Evolutionary conservation across 2,329 filamentous ascomycete species (phyloP), one percentile per base, ranked within the genome.

Genomic region (Arthrobotrys sphaeroides): DNA sequence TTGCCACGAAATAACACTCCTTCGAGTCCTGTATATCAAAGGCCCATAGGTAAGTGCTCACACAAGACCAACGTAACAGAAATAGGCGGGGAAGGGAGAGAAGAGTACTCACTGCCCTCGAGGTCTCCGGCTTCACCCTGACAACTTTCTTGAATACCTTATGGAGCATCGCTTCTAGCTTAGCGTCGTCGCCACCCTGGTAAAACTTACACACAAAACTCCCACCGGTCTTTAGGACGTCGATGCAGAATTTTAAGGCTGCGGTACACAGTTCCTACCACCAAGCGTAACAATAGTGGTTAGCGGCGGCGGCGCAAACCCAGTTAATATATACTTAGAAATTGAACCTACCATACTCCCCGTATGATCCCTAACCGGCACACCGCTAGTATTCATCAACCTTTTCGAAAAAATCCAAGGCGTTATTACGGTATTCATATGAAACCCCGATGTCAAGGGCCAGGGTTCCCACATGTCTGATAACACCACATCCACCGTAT

Each of bases 381-480:
- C 91, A 68, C 95, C 95, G 84, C 91, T 97, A 80, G 94, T 97
- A 84, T 99, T 99, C 93, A 97, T 97, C 90, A 99, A 91, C 95
- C 95, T 99, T 87, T 84, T 51, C 24, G 57, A 55, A 55, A 55
- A 38, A 1, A n/a, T n/a, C 89, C 96, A 95, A 78, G 93, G 93
- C 88, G 95, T 91, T 94, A 88, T 97, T 87, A 86, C 90, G 96
- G 85, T 89, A 93, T 85, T 91, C 90, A 85, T 88, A 90, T 85
- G 72, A 59, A 91, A 93, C 90, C 90, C 81, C 87, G 91, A 85
- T 92, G 91, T 80, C 28, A 64, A 40, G 53, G 89, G 86, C 93
- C 93, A 97, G 90, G 95, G 94, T 87, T 87, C 94, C 88, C 90
- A 99, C 95, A 99, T 99, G 88, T 99, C 95, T 89, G 93, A 97